Percentiles rank a stretch among this genome's conserved stretches.
Conservation (phyloP, 1,284 basidiomycete species). For the Laetiporus sulphureus region DNA sequence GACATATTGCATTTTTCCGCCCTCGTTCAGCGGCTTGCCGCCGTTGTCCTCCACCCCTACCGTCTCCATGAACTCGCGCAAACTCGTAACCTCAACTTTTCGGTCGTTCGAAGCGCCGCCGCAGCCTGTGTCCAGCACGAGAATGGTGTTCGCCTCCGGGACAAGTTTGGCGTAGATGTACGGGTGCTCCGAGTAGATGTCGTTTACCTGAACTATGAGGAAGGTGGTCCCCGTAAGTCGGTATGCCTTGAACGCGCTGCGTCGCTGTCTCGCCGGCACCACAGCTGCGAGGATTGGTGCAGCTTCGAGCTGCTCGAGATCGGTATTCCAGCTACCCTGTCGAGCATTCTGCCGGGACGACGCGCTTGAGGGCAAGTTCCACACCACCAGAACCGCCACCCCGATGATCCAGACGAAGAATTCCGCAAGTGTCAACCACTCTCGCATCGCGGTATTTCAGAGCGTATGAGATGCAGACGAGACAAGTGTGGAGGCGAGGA, state of each 20-base stretch:
- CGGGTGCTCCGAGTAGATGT: constrained; percentile 44
- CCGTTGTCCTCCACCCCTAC: constrained; percentile 36
- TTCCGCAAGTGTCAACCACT: constrained; percentile 7
- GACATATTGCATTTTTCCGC: constrained; percentile 35
- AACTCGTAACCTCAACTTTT: constrained; percentile 33
- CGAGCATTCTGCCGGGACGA: not conserved
- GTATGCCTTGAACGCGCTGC: constrained; percentile 36
- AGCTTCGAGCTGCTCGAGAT: not conserved
- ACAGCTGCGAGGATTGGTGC: not conserved
- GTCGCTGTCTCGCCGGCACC: not conserved
- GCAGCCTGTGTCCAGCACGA: constrained; percentile 50
- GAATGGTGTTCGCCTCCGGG: constrained; percentile 31
- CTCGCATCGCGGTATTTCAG: not conserved
- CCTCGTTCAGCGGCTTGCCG: constrained; percentile 36
- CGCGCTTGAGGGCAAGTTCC: not conserved
- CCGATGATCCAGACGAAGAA: constrained; percentile 11
- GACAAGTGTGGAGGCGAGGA: no score
- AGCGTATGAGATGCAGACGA: no score
- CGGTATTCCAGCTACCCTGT: no score
- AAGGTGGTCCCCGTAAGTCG: constrained; percentile 41
- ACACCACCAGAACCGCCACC: constrained; percentile 5
- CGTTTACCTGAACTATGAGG: constrained; percentile 45
- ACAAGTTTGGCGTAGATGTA: constrained; percentile 47
- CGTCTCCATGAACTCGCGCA: constrained; percentile 44
- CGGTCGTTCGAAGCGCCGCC: constrained; percentile 38